Evolutionary conservation across 305 asterid species (phyloP), one percentile per base, ranked within the genome.

Genomic region (Euphrasia arctica): DNA sequence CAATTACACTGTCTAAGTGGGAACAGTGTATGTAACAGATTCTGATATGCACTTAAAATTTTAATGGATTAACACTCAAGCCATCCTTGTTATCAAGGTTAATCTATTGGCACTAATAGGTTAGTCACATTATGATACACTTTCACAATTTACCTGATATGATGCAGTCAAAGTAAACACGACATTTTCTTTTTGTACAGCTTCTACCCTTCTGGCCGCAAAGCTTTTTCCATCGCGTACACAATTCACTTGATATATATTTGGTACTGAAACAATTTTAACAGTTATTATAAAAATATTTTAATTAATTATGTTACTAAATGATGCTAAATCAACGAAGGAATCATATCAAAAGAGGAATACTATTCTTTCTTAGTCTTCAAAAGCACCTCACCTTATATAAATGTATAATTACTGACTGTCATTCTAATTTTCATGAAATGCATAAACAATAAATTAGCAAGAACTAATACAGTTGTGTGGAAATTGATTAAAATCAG

Each of bases 141-240:
- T 18, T 18, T 8, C 43, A 39, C 9, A 39, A 39, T 7, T 74
- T 77, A 91, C 99, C 94, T 94, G 99, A 81, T 90, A 91, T 59
- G 99, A 94, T 77, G 96, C 96, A 71, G 80, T 14, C 77, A 90
- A 66, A 49, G 83, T 85, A 70, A 94, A 94, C 49, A 94, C 77
- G 31, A 88, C 77, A 25, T 77, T 83, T 70, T 95, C 98, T 65
- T 85, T 86, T 77, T 94, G 99, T 67, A 94, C 81, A 68, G 98
- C 99, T 25, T 91, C 99, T 70, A 94, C 96, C 76, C 83, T 86
- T 71, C 99, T 83, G 62, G 96, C 88, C 64, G 99, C 97, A 74
- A 94, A 94, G 82, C 94, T 94, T 73, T 80, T 88, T 22, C 99
- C 99, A 73, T 90, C 96, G 73, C 95, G 96, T 29, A 88, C 87